Percentiles rank a stretch among this genome's conserved stretches.
Conservation (phyloP, 345 rosid species). For the Erucastrum elatum region DNA sequence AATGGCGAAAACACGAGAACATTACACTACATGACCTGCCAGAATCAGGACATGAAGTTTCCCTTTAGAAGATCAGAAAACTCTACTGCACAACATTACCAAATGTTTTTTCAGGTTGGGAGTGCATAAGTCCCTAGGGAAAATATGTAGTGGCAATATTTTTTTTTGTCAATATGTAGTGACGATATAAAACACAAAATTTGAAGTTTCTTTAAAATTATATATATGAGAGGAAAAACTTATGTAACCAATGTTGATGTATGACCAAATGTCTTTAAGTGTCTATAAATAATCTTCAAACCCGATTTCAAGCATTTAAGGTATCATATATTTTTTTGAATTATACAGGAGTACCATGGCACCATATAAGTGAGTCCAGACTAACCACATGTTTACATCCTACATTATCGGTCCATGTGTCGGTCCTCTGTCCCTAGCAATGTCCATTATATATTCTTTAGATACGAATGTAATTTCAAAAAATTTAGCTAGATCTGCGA, state of each 20-base stretch:
- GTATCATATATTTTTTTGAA: too few relatives aligned
- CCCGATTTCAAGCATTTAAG: too few relatives aligned
- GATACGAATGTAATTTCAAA: too few relatives aligned
- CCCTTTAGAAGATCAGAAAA: not conserved
- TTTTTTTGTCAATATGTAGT: too few relatives aligned
- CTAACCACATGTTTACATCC: too few relatives aligned
- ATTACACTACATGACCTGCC: not conserved
- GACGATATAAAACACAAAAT: not conserved
- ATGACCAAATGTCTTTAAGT: not conserved
- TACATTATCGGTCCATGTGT: too few relatives aligned
- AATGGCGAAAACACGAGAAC: not conserved
- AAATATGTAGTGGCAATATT: not conserved
- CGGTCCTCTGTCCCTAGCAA: too few relatives aligned
- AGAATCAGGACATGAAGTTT: not conserved
- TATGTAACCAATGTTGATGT: not conserved
- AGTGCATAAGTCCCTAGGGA: not conserved
- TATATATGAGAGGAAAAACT: not conserved
- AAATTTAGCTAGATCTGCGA: too few relatives aligned
- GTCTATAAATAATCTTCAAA: too few relatives aligned
- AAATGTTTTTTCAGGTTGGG: not conserved
- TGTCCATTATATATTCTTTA: too few relatives aligned
- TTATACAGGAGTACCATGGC: too few relatives aligned
- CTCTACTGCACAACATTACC: not conserved
- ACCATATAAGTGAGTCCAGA: too few relatives aligned
- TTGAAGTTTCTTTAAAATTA: not conserved